Conservation (phyloP, 176 grass and related monocot species). For the Oryza meyeriana region DNA sequence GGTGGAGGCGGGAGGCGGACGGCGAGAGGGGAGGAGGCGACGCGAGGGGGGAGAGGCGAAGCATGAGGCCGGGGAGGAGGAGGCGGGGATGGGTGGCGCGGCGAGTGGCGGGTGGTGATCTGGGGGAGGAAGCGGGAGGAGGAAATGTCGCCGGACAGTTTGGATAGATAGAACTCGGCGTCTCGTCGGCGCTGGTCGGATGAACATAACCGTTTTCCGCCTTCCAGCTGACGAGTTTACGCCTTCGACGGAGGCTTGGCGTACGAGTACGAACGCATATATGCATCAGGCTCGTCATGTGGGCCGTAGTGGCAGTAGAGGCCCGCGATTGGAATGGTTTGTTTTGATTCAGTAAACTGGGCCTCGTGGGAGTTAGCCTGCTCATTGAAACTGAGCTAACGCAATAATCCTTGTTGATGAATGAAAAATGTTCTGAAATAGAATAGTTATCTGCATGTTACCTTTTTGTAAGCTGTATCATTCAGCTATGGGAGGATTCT, state of each 20-base stretch:
- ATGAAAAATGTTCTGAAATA: too few relatives aligned
- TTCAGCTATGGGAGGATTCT: not conserved
- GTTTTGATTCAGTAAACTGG: too few relatives aligned
- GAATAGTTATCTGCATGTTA: too few relatives aligned
- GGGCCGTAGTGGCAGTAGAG: too few relatives aligned
- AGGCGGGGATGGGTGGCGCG: not conserved
- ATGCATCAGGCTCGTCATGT: too few relatives aligned
- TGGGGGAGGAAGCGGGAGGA: not conserved
- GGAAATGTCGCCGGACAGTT: not conserved
- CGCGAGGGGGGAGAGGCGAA: slow-evolving; percentile 29
- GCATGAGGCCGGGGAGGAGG: slow-evolving; percentile 11
- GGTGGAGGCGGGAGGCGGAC: not conserved
- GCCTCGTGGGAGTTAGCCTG: too few relatives aligned
- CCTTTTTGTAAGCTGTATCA: not conserved
- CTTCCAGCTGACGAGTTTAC: not conserved
- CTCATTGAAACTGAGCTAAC: not conserved
- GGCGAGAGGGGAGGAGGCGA: not conserved
- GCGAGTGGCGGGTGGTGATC: not conserved
- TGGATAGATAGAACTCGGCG: not conserved
- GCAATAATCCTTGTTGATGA: not conserved
- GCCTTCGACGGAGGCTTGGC: too few relatives aligned
- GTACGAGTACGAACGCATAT: too few relatives aligned
- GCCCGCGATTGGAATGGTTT: too few relatives aligned
- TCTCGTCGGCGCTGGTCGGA: not conserved
- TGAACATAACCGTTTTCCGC: not conserved